These are phyloP conservation scores for Botryosphaeria dothidea DNA, from an alignment of 2,329 filamentous ascomycete species.

Conservation along the genomic window DNA sequence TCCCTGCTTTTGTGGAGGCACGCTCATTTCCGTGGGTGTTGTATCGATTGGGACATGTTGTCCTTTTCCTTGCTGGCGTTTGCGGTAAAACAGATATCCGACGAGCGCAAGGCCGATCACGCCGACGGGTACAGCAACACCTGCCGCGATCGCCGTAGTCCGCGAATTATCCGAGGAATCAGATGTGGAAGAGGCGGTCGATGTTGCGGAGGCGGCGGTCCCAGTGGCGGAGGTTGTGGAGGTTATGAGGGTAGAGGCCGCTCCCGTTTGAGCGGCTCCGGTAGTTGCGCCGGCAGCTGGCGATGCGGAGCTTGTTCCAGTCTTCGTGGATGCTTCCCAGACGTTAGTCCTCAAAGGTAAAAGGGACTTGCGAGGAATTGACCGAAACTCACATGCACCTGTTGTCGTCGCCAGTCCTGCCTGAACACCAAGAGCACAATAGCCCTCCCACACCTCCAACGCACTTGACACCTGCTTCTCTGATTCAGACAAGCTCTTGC, in stretches of 20 bases:
- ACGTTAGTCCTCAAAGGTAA: too few relatives aligned
- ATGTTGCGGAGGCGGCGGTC: background rate
- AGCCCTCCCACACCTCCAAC: background rate
- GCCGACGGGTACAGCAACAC: slow-evolving; percentile 3
- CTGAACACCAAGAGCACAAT: slow-evolving; percentile 1
- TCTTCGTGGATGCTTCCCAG: background rate
- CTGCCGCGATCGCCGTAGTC: background rate
- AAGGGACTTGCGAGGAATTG: too few relatives aligned
- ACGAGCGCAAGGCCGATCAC: slow-evolving; percentile 1
- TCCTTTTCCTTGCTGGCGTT: background rate
- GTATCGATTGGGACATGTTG: too few relatives aligned
- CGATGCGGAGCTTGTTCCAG: background rate
- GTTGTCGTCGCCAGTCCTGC: background rate
- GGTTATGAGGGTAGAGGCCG: background rate
- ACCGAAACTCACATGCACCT: background rate
- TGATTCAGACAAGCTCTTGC: background rate
- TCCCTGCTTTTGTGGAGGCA: too few relatives aligned
- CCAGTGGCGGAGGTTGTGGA: background rate
- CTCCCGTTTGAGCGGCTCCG: background rate
- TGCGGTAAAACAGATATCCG: slow-evolving; percentile 5
- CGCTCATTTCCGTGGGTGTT: too few relatives aligned
- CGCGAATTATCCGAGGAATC: background rate
- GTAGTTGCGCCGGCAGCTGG: background rate
- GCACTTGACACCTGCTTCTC: background rate
- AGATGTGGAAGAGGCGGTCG: background rate